A percentile compares a stretch with the other conserved stretches of the same genome.
Conservation (phyloP, 345 rosid genomes). For the Pistacia integerrima region DNA sequence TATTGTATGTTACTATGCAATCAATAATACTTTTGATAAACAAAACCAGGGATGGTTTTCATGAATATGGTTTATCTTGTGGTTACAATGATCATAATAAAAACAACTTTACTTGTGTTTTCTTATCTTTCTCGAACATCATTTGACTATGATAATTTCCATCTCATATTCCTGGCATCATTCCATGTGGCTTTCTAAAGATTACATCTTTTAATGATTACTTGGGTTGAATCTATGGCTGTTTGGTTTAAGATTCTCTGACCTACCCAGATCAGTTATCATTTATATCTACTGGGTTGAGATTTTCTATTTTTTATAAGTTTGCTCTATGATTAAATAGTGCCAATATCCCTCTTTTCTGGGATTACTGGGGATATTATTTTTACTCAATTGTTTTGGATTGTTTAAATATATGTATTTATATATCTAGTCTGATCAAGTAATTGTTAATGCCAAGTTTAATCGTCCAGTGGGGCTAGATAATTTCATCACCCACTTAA, state of each 20-base stretch:
- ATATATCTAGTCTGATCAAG: not conserved
- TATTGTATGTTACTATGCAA: not conserved
- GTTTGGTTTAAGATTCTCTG: not conserved
- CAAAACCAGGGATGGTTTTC: not conserved
- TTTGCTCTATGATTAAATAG: no score
- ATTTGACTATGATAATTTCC: not conserved
- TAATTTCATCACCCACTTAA: not conserved
- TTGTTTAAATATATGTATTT: not conserved
- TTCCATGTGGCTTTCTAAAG: not conserved
- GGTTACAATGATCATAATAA: not conserved
- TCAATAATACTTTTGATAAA: not conserved
- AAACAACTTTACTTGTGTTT: not conserved
- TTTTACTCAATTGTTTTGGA: not conserved
- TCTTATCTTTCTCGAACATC: not conserved
- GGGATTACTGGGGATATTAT: not conserved
- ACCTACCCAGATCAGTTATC: not conserved
- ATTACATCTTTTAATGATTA: not conserved
- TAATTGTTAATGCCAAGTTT: not conserved
- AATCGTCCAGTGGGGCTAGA: not conserved
- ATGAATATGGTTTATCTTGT: not conserved
- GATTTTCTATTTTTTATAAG: not conserved
- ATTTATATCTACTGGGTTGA: not conserved
- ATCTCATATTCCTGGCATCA: not conserved
- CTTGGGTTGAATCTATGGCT: not conserved
- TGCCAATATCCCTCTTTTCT: not conserved